phyloP scores from a whole-genome alignment of 2,329 filamentous ascomycete genomes.

The Mycosphaerella sp. region DNA sequence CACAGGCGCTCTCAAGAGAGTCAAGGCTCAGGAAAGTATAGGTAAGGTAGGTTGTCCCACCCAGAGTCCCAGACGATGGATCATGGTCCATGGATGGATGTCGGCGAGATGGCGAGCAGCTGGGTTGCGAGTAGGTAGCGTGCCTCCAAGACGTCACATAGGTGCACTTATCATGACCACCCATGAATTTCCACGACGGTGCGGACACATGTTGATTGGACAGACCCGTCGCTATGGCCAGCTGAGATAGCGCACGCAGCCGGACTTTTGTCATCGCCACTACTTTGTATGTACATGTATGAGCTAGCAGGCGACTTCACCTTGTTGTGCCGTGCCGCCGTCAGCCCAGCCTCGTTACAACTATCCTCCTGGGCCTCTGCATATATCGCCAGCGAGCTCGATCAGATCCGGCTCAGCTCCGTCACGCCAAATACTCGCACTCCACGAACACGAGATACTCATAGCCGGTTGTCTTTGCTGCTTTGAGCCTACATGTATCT shows the following conservation, averaged over 20 bases:
- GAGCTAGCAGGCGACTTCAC: slow-evolving; percentile 8
- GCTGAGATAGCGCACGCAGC: background rate
- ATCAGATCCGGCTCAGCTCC: slow-evolving; percentile 6
- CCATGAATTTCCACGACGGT: slow-evolving; percentile 2
- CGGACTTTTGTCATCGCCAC: background rate
- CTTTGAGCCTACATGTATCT: background rate
- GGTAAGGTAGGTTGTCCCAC: background rate
- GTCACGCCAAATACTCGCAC: slow-evolving; percentile 13
- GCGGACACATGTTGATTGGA: background rate
- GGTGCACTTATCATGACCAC: background rate
- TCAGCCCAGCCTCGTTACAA: slow-evolving; percentile 3
- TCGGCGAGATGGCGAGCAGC: slow-evolving; percentile 2
- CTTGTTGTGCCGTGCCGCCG: slow-evolving; percentile 6
- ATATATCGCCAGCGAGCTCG: slow-evolving; percentile 1
- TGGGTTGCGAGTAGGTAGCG: slow-evolving; percentile 4
- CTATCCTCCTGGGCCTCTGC: background rate
- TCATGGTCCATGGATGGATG: no score
- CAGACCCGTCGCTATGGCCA: background rate
- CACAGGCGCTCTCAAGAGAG: no score
- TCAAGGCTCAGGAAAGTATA: no score
- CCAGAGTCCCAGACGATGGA: no score
- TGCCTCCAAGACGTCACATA: background rate
- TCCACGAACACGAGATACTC: slow-evolving; percentile 14
- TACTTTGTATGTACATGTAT: no score
- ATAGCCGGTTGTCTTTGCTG: slow-evolving; percentile 13